Conservation (phyloP, 2,329 filamentous ascomycete species). For the Exophiala dermatitidis region DNA sequence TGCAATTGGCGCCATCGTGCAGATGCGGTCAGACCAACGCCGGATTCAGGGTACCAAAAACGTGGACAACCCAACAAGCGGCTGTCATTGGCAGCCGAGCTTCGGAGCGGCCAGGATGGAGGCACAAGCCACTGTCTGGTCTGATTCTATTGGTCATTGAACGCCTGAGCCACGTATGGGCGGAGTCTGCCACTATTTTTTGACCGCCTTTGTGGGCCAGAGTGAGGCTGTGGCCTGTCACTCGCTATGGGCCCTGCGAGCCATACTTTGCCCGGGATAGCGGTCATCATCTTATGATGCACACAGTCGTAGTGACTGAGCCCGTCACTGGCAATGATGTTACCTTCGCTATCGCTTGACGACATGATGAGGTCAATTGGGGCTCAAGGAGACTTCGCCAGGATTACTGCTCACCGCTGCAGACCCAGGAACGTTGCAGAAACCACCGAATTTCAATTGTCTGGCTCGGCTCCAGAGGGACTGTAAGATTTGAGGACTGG, state of each 20-base stretch:
- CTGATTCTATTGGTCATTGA: slow-evolving; percentile 7
- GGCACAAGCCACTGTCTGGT: slow-evolving; percentile 9
- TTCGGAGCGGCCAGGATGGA: slow-evolving; percentile 14
- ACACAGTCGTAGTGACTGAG: neutral
- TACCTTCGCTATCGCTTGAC: neutral
- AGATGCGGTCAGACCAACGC: slow-evolving; percentile 17
- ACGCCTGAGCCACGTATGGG: slow-evolving; percentile 13
- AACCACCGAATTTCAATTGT: too few relatives aligned
- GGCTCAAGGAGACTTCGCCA: too few relatives aligned
- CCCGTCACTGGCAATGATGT: neutral
- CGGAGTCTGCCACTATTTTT: slow-evolving; percentile 9
- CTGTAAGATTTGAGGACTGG: too few relatives aligned
- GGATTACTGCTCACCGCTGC: too few relatives aligned
- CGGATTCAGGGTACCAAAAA: slow-evolving; percentile 10
- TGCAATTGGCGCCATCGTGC: slow-evolving; percentile 24
- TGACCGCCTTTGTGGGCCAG: slow-evolving; percentile 6
- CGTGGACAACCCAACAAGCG: slow-evolving; percentile 8
- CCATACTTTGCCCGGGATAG: too few relatives aligned
- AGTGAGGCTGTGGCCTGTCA: slow-evolving; percentile 4
- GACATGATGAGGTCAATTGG: neutral
- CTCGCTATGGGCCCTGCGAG: too few relatives aligned
- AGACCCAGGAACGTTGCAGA: too few relatives aligned
- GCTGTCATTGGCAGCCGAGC: slow-evolving; percentile 3
- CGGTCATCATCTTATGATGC: too few relatives aligned
- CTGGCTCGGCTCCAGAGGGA: too few relatives aligned